Base-by-base conservation (phyloP, 169 alveolate genomes). In the Plasmodium cynomolgi region DNA sequence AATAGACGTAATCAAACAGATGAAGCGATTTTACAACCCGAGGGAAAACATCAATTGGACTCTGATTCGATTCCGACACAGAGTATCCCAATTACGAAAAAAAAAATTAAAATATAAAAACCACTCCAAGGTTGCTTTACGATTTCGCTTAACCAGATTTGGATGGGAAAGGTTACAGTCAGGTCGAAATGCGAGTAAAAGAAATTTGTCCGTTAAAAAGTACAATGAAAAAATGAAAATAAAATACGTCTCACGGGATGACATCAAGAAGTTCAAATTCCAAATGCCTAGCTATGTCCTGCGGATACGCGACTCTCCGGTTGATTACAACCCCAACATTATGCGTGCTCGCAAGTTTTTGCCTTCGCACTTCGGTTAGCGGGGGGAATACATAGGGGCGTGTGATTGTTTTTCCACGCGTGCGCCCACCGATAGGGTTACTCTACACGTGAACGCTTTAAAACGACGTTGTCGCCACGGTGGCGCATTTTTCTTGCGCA, bases 141-240 rank as follows among this genome's bases (percentile, higher is more conserved):
- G 97, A 54, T 96, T 96, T 84, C 94, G 97, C 54, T 94, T 96
- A 56, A 96, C 97, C 17, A 92, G 95, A 93, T 96, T 96, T 83
- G 97, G 97, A 37, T 96, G 97, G 97, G 97, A 96, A 73, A 91
- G 97, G 34, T 72, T 96, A 26, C 97, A 93, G 71, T 84, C 95
- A 73, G 96, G 97, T 41, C 75, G 97, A 77, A 80, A 93, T 41
- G 96, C 96, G 41, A 93, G 91, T 44, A 96, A 96, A 62, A 84
- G 75, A 54, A 91, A 96, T 86, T 56, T 96, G 58, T 92, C 96
- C 29, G 84, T 75, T 17, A 84, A 84, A 82, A 92, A 96, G 73
- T 95, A 84, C 80, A 90, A 95, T 84, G 96, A 96, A 93, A 96
- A 95, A 84, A 96, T 81, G 95, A 95, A 96, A 79, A 93, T 96